Base-by-base conservation (phyloP, 108 stramenopile species). In the Nitzschia inconspicua region DNA sequence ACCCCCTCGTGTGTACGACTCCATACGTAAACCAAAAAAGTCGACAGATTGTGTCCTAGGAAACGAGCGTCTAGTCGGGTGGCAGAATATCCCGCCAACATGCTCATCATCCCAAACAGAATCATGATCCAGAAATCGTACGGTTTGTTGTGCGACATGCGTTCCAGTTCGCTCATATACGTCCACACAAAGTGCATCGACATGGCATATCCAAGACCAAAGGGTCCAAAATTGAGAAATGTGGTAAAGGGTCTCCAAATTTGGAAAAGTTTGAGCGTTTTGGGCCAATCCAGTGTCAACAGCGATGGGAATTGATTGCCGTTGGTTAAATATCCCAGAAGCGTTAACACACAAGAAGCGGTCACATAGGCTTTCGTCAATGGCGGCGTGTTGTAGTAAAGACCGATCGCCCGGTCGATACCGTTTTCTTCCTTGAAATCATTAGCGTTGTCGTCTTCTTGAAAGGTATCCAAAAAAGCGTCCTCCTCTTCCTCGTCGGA, bases 11-110 rank as follows among this genome's bases (percentile, higher is more conserved):
- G 89, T 31, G 86, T 88, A 31, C 96, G 77, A 50, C 91, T 90
- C 97, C 97, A 98, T 27, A 98, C 78, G 57, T 96, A 97, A 6
- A 97, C 96, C 47, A 96, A 59, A 79, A 89, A 98, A 13, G 95
- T 95, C 25, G 78, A 85, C 40, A 98, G 74, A 73, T 96, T 98
- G 72, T 97, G 94, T 14, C 94, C 96, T 60, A 97, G 60, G 60
- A 95, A 91, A 23, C 70, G 65, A 27, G 86, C 76, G 51, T 72
- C 77, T 14, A 95, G 68, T 27, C 84, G 81, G 47, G 89, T 46
- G 31, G 89, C 34, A 4, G 83, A 60, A 63, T 92, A 93, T 34
- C 88, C 85, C 29, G 72, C 60, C 1, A 95, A 79, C 93, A 97
- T 92, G 37, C 67, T 70, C 0, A 70, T 50, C 31, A 75, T 66